These are phyloP conservation scores for Backusella parvicylindrica DNA, from an alignment of 192 early-diverging fungal genomes.

Conservation along the genomic window DNA sequence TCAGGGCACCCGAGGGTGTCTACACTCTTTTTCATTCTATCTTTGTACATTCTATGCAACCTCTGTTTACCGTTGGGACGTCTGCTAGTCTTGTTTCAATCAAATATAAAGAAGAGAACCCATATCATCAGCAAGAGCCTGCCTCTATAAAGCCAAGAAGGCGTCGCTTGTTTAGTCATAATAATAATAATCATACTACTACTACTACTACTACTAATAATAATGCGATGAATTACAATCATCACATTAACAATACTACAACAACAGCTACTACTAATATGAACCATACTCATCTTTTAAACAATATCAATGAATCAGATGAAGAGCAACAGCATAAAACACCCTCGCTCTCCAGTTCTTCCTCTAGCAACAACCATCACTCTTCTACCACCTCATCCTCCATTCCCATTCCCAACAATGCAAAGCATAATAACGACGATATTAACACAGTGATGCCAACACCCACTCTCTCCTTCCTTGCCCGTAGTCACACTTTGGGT, in stretches of 20 bases:
- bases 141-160: constrained; percentile 3
- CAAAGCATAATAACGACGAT: not conserved
- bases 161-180: constrained; percentile 16
- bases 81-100: constrained; percentile 47
- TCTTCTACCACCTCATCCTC: not conserved
- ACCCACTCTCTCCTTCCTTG: constrained; percentile 20
- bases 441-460: not conserved
- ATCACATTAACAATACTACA: too few relatives aligned
- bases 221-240: not conserved
- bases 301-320: constrained; percentile 1
- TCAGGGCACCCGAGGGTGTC: constrained; percentile 48
- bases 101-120: constrained; percentile 50
- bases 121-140: constrained; percentile 15
- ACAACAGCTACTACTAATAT: not conserved
- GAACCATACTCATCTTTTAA: not conserved
- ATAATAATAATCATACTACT: not conserved
- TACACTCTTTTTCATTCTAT: constrained; percentile 48
- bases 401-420: not conserved
- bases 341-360: constrained; percentile 2
- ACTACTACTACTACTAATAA: not conserved
- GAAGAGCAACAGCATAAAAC: not conserved
- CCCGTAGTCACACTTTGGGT: constrained; percentile 11
- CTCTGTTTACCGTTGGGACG: constrained; percentile 45
- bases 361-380: not conserved
- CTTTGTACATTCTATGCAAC: constrained; percentile 37